These are phyloP conservation scores for Backusella tarrabulga DNA, from an alignment of 192 early-diverging fungal species.

Conservation along the genomic window DNA sequence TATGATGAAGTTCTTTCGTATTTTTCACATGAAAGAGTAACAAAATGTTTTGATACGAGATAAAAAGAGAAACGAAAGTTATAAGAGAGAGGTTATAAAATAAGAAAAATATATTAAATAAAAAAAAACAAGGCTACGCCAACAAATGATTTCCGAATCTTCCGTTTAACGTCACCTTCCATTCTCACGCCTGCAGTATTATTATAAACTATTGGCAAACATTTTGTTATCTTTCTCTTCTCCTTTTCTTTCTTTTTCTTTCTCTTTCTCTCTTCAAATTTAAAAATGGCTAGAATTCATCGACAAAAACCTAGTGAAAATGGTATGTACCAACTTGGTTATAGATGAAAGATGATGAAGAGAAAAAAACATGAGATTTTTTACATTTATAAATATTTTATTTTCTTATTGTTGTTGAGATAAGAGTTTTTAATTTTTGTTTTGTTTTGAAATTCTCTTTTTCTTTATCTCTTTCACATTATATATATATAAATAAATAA, in stretches of 20 bases:
- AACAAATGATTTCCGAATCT: constrained; percentile 3
- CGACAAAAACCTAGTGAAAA: constrained; percentile 2
- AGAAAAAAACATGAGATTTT: neutral
- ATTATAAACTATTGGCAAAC: neutral
- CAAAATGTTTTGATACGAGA: neutral
- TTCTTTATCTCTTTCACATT: neutral
- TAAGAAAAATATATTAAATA: neutral
- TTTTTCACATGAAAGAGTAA: neutral
- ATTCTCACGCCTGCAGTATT: constrained; percentile 3
- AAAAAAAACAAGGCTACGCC: neutral
- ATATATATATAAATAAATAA: neutral
- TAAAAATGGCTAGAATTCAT: constrained; percentile 10
- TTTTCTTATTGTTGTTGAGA: constrained; percentile 1
- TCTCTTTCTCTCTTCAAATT: neutral
- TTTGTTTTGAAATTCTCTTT: neutral
- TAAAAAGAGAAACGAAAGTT: neutral
- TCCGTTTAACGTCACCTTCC: neutral
- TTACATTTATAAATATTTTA: neutral
- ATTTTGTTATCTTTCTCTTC: constrained; percentile 6
- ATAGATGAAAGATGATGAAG: neutral
- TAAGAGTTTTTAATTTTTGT: constrained; percentile 1
- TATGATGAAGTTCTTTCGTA: neutral
- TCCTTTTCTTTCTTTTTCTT: neutral
- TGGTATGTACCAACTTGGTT: constrained; percentile 4
- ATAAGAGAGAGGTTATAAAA: neutral